phyloP scores from a whole-genome alignment of 148 eudicot genomes.

The Cornus suecica region DNA sequence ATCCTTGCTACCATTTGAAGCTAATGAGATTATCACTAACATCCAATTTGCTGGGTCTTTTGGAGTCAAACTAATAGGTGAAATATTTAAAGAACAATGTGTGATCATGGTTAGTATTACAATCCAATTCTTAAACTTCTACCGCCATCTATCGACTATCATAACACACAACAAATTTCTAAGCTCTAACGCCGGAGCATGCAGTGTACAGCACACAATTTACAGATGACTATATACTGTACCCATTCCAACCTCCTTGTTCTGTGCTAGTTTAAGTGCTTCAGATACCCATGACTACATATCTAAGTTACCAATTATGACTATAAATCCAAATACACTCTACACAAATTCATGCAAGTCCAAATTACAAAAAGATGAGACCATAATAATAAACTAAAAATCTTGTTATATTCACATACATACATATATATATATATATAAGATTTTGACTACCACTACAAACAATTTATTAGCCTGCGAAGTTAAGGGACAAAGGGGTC shows the following conservation, averaged over 20 bases:
- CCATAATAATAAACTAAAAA: neutral
- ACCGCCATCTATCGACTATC: neutral
- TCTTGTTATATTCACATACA: neutral
- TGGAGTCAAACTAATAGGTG: neutral
- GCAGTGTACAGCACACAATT: neutral
- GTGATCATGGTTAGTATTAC: neutral
- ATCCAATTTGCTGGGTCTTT: neutral
- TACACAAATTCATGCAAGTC: neutral
- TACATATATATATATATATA: neutral
- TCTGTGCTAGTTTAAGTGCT: neutral
- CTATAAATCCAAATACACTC: neutral
- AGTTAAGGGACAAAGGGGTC: too few species aligned
- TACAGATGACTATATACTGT: neutral
- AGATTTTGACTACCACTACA: neutral
- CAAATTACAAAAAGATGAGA: neutral
- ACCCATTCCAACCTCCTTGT: neutral
- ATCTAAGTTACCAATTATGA: neutral
- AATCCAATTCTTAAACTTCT: neutral
- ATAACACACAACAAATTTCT: neutral
- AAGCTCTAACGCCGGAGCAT: neutral
- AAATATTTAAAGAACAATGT: neutral
- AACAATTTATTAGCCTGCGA: neutral
- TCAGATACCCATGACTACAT: neutral
- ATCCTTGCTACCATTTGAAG: neutral
- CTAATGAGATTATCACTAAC: neutral